Evolutionary conservation across 495 filamentous ascomycete species (phyloP).

Genomic region (Podospora sp.): DNA sequence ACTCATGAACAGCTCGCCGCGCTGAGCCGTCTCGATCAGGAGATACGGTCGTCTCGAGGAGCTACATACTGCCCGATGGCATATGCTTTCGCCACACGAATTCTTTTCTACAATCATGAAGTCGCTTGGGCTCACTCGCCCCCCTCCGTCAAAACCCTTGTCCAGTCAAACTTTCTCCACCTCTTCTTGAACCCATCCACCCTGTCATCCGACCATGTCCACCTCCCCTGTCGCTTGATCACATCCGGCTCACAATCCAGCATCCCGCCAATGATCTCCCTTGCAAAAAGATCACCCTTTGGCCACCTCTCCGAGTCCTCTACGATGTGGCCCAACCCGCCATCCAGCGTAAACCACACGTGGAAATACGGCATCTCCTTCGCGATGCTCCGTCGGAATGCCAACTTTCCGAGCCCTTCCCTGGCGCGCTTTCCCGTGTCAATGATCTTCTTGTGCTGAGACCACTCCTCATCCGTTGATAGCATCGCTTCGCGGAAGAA

Average conservation of each 20-base stretch:
- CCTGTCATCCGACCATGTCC: constrained; percentile 73
- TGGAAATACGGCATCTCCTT: constrained; percentile 99
- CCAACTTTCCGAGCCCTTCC: constrained; percentile 72
- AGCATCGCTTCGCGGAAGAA: constrained; percentile 97
- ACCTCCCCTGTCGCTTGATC: constrained; percentile 88
- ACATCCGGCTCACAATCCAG: constrained; percentile 79
- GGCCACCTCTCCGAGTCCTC: constrained; percentile 90
- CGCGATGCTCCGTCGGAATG: constrained; percentile 79
- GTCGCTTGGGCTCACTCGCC: background rate
- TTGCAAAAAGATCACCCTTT: constrained; percentile 87
- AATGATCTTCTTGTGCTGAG: constrained; percentile 91
- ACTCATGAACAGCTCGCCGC: too few relatives aligned
- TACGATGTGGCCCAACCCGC: constrained; percentile 88
- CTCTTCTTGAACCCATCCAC: constrained; percentile 77
- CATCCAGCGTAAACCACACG: constrained; percentile 92
- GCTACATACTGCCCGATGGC: too few relatives aligned
- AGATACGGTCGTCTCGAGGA: too few relatives aligned
- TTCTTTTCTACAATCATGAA: too few relatives aligned
- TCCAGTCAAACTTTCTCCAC: constrained; percentile 98
- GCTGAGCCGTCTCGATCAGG: too few relatives aligned
- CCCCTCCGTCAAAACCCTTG: constrained; percentile 65
- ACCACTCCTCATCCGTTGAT: constrained; percentile 85
- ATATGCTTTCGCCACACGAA: too few relatives aligned
- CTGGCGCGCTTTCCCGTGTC: constrained; percentile 74
- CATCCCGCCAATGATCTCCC: constrained; percentile 94